Percentiles rank a stretch among this genome's conserved stretches.
Conservation (phyloP, 2,329 filamentous ascomycete species). For the Aspergillus piperis region DNA sequence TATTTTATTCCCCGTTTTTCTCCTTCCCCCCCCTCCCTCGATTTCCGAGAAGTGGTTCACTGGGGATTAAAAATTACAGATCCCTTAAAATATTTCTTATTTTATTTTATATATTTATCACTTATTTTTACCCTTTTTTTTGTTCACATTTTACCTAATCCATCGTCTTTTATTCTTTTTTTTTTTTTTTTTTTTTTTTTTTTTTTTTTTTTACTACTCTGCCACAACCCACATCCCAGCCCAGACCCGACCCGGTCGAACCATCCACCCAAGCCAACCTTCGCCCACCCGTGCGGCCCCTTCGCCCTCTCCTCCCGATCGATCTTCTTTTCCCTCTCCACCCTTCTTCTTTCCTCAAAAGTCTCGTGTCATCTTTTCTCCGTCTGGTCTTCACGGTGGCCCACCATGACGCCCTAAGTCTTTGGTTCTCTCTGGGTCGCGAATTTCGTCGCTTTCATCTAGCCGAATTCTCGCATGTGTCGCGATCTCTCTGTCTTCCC, state of each 20-base stretch:
- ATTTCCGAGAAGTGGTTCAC: not conserved
- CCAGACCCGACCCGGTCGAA: not conserved
- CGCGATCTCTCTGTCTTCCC: conserved; percentile 18
- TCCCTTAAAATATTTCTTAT: no score
- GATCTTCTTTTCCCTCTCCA: conserved; percentile 21
- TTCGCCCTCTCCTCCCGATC: conserved; percentile 18
- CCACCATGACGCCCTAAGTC: conserved; percentile 30
- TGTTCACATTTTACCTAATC: conserved; percentile 10
- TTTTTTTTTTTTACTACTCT: conserved; percentile 7
- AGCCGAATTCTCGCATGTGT: conserved; percentile 19
- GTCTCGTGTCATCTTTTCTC: conserved; percentile 24
- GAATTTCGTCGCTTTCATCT: conserved; percentile 15
- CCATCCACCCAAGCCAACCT: not conserved
- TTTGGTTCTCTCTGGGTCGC: conserved; percentile 15
- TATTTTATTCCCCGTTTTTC: no score
- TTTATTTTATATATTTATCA: no score
- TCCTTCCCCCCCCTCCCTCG: not conserved
- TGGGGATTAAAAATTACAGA: not conserved
- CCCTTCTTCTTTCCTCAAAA: conserved; percentile 7
- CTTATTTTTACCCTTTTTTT: not conserved
- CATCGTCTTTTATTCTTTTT: no score
- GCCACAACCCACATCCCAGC: not conserved
- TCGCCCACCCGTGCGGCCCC: conserved; percentile 22
- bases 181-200: no score
- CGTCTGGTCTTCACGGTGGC: conserved; percentile 24